Evolutionary conservation across 1,284 basidiomycete species (phyloP).

Genomic region (Athelia psychrophila): DNA sequence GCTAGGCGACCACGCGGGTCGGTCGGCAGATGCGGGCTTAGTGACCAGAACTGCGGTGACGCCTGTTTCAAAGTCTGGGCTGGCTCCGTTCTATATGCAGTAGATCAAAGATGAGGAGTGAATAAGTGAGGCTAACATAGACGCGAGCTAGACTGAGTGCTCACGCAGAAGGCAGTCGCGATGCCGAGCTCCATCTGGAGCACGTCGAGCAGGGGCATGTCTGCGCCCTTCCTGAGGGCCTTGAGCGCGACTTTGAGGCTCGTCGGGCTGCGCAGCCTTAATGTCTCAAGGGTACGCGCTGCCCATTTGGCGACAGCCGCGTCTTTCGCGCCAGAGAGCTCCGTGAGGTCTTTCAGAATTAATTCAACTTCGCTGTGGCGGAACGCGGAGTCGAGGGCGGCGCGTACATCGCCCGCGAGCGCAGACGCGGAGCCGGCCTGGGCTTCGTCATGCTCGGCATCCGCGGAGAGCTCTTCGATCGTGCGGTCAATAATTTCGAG

Average conservation of each 20-base stretch:
- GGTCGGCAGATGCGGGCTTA: constrained; percentile 38
- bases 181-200: constrained; percentile 83
- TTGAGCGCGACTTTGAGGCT: constrained; percentile 84
- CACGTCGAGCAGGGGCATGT: constrained; percentile 60
- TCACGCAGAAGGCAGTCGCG: constrained; percentile 78
- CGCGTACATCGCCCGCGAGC: constrained; percentile 63
- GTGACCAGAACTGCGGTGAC: constrained; percentile 73
- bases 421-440: constrained; percentile 43
- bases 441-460: constrained; percentile 58
- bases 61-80: constrained; percentile 80
- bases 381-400: constrained; percentile 81
- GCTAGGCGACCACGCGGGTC: constrained; percentile 68
- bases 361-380: constrained; percentile 63
- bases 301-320: constrained; percentile 72
- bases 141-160: too few species aligned
- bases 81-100: constrained; percentile 72
- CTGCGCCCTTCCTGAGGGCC: constrained; percentile 71
- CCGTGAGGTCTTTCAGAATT: constrained; percentile 62
- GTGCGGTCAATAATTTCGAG: constrained; percentile 48
- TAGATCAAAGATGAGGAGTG: constrained; percentile 12
- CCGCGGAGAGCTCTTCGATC: constrained; percentile 67
- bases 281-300: constrained; percentile 53
- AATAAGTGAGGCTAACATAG: constrained; percentile 5
- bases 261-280: constrained; percentile 82
- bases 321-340: constrained; percentile 39